phyloP scores from a whole-genome alignment of 768 basidiomycete species.

The Suillus lakei region DNA sequence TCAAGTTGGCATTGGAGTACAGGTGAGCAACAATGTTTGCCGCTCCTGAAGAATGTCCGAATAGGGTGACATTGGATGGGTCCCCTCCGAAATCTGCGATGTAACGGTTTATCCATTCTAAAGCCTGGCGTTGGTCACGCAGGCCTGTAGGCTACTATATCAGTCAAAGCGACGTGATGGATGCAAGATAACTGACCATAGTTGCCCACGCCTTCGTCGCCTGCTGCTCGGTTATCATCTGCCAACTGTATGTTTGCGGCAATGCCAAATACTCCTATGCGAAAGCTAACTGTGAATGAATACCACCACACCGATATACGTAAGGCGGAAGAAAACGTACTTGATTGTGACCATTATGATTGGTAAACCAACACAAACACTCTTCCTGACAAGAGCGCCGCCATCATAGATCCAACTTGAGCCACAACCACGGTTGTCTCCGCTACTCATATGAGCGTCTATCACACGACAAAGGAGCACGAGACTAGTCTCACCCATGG shows the following conservation, averaged over 20 bases:
- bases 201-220: constrained; percentile 77
- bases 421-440: constrained; percentile 73
- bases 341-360: constrained; percentile 77
- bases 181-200: constrained; percentile 54
- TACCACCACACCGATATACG: constrained; percentile 4
- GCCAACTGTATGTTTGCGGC: constrained; percentile 68
- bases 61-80: constrained; percentile 50
- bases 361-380: constrained; percentile 64
- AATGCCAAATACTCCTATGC: constrained; percentile 77
- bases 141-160: constrained; percentile 47
- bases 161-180: constrained; percentile 12
- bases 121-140: constrained; percentile 64
- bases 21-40: constrained; percentile 67
- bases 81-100: constrained; percentile 73
- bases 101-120: constrained; percentile 65
- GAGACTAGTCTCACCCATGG: constrained; percentile 68
- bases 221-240: constrained; percentile 67
- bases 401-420: constrained; percentile 81
- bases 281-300: constrained; percentile 54
- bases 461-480: constrained; percentile 13
- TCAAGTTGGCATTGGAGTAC: constrained; percentile 65
- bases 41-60: constrained; percentile 46
- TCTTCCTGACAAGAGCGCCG: constrained; percentile 71
- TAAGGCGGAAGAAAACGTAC: constrained; percentile 46
- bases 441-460: constrained; percentile 47